These are phyloP conservation scores for Colletotrichum brevisporum DNA, from an alignment of 2,329 filamentous ascomycete species.

Conservation along the genomic window DNA sequence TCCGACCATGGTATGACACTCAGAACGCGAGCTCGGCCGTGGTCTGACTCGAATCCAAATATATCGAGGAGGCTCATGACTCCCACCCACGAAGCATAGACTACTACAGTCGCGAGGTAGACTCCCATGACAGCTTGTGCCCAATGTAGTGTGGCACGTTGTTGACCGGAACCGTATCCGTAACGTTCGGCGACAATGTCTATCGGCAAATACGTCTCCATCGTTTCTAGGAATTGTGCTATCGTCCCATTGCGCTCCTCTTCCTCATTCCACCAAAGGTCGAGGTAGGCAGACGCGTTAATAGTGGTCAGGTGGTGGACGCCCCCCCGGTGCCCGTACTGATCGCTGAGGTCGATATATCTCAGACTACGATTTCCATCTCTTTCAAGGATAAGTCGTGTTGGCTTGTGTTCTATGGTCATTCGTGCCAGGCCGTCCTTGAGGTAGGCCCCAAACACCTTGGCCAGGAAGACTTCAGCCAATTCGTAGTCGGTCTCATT, in stretches of 20 bases:
- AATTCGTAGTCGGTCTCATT: neutral
- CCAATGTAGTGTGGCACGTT: neutral
- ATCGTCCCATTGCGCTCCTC: neutral
- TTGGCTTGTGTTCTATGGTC: neutral
- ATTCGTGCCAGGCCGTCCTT: constrained; percentile 7
- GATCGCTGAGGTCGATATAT: constrained; percentile 6
- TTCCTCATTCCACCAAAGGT: no score
- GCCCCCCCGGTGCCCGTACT: neutral
- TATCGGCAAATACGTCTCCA: neutral
- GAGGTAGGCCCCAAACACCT: constrained; percentile 8
- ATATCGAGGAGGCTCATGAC: neutral
- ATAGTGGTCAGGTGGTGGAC: no score
- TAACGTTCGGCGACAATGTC: neutral
- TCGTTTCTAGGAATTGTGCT: neutral
- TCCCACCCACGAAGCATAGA: neutral
- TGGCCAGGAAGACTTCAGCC: constrained; percentile 2
- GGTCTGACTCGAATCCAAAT: neutral
- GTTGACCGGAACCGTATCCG: constrained; percentile 18
- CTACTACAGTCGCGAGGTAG: constrained; percentile 6
- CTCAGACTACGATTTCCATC: neutral
- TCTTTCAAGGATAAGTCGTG: neutral
- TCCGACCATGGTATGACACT: constrained; percentile 26
- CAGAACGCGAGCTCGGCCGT: neutral
- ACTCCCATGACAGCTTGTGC: constrained; percentile 5
- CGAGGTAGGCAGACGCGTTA: no score